phyloP scores from a whole-genome alignment of 2,329 filamentous ascomycete species.

The Pseudopyricularia javanii region DNA sequence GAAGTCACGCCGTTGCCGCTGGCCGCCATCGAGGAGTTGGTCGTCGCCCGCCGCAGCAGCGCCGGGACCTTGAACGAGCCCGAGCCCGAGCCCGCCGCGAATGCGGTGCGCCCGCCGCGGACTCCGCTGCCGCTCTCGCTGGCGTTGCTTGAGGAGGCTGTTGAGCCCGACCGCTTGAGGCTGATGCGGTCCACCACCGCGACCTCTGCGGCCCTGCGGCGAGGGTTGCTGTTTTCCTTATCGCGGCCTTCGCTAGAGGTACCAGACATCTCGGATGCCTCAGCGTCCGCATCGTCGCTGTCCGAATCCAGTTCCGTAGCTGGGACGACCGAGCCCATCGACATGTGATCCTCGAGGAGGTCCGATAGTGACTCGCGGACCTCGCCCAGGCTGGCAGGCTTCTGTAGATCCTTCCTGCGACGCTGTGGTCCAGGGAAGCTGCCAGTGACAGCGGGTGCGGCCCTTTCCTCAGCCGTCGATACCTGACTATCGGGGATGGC shows the following conservation, averaged over 20 bases:
- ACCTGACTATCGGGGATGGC: constrained; percentile 39
- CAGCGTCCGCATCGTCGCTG: constrained; percentile 38
- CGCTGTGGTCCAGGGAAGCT: constrained; percentile 21
- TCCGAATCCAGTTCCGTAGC: constrained; percentile 27
- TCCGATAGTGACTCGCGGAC: constrained; percentile 75
- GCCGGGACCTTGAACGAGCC: constrained; percentile 54
- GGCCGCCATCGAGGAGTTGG: constrained; percentile 28
- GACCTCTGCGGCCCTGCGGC: constrained; percentile 37
- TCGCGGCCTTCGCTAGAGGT: constrained; percentile 13
- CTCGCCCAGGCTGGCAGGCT: constrained; percentile 64
- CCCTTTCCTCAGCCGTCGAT: constrained; percentile 20
- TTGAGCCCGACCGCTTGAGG: constrained; percentile 43
- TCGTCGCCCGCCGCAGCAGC: constrained; percentile 62
- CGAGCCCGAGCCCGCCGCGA: constrained; percentile 26
- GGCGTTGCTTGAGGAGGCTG: constrained; percentile 15
- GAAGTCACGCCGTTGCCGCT: constrained; percentile 20
- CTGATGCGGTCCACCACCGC: constrained; percentile 67
- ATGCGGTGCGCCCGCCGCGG: constrained; percentile 38
- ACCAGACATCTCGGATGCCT: constrained; percentile 13
- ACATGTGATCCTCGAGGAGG: constrained; percentile 60
- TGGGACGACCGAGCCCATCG: constrained; percentile 25
- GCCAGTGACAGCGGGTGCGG: constrained; percentile 14
- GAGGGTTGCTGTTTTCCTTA: constrained; percentile 37
- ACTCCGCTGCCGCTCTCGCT: constrained; percentile 13
- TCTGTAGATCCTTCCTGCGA: constrained; percentile 49